phyloP scores from a whole-genome alignment of 805 yeast genomes.

The Saturnispora ahearnii region DNA sequence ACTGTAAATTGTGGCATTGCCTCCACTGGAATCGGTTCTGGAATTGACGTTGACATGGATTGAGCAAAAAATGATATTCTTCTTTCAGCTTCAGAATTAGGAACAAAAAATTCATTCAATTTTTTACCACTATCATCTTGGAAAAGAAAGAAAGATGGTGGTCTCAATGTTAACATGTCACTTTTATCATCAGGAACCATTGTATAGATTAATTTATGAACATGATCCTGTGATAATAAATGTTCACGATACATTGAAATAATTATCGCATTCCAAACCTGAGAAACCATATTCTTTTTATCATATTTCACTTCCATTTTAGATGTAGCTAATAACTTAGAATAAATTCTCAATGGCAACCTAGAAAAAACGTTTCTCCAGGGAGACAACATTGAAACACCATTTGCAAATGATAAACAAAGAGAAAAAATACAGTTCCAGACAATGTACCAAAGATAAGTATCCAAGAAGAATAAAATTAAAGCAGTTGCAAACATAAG shows the following conservation, averaged over 20 bases:
- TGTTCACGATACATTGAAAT: conserved; percentile 50
- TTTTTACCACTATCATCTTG: conserved; percentile 39
- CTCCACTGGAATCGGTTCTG: conserved; percentile 39
- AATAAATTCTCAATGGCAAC: conserved; percentile 41
- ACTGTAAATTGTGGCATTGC: conserved; percentile 46
- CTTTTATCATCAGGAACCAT: conserved; percentile 47
- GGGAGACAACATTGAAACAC: conserved; percentile 47
- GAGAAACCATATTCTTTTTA: conserved; percentile 33
- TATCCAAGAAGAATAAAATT: conserved; percentile 44
- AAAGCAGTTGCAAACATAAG: conserved; percentile 38
- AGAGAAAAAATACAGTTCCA: conserved; percentile 47
- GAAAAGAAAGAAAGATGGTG: conserved; percentile 39
- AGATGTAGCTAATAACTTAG: conserved; percentile 37
- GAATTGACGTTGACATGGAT: conserved; percentile 39
- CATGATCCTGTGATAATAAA: conserved; percentile 41
- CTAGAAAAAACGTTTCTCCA: conserved; percentile 49
- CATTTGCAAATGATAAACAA: conserved; percentile 40
- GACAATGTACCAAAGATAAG: conserved; percentile 49
- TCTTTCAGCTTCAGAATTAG: conserved; percentile 43
- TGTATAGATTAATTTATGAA: conserved; percentile 25
- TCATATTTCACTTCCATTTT: conserved; percentile 39
- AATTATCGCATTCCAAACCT: conserved; percentile 46
- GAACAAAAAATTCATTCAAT: conserved; percentile 32
- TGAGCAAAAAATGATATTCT: conserved; percentile 47
- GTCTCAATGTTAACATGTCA: conserved; percentile 25